Percentiles rank a stretch among this genome's conserved stretches.
Evolutionary conservation across 441 rosid genomes (phyloP).

Genomic region (Mallotus japonicus): DNA sequence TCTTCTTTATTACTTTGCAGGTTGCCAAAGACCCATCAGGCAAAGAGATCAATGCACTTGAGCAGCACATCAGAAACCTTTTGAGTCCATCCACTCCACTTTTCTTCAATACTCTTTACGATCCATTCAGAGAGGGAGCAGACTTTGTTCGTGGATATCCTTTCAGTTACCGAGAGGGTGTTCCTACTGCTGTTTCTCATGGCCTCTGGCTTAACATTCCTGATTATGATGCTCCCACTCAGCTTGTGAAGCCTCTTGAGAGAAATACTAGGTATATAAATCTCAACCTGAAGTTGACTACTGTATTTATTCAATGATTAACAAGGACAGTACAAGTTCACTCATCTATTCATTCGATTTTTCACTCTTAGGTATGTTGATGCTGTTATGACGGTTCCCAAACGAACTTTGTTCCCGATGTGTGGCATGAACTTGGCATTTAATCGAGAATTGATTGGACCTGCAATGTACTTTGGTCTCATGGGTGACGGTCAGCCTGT

Average conservation of each 20-base stretch:
- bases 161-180: slow-evolving; percentile 84
- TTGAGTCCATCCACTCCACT: slow-evolving; percentile 60
- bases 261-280: slow-evolving; percentile 63
- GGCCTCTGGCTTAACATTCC: slow-evolving; percentile 98
- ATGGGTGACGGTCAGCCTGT: slow-evolving; percentile 99
- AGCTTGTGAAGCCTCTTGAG: slow-evolving; percentile 86
- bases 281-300: slow-evolving; percentile 4
- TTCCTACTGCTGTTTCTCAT: slow-evolving; percentile 76
- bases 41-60: slow-evolving; percentile 80
- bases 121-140: slow-evolving; percentile 80
- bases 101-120: slow-evolving; percentile 88
- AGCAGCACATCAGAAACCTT: slow-evolving; percentile 92
- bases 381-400: slow-evolving; percentile 85
- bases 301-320: background rate
- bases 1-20: slow-evolving; percentile 23
- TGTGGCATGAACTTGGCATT: slow-evolving; percentile 95
- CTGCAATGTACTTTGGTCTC: slow-evolving; percentile 96
- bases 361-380: slow-evolving; percentile 63
- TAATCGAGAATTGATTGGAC: slow-evolving; percentile 89
- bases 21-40: slow-evolving; percentile 87
- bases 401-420: slow-evolving; percentile 96
- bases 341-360: background rate
- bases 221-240: slow-evolving; percentile 95
- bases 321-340: background rate
- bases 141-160: slow-evolving; percentile 93